Percentiles rank a stretch among this genome's conserved stretches.
These are phyloP conservation scores for Hericium coralloides DNA, from an alignment of 768 basidiomycete species.

Conservation along the genomic window DNA sequence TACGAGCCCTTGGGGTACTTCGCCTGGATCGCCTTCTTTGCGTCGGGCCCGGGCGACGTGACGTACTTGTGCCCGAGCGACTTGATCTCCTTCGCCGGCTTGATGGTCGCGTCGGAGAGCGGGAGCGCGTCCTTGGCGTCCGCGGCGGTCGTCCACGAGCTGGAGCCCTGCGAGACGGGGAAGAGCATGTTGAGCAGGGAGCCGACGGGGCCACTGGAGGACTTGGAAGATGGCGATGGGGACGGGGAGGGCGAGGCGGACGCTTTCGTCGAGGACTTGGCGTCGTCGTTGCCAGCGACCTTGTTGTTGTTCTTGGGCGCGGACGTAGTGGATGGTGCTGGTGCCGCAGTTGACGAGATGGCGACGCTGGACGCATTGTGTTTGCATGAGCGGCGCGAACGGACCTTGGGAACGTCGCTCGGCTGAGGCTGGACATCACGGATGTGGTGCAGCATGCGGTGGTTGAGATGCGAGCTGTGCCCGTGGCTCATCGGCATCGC, in stretches of 20 bases:
- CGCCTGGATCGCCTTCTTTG: slow-evolving; percentile 16
- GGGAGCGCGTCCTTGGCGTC: slow-evolving; percentile 15
- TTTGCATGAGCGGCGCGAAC: not conserved
- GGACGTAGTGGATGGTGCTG: too few species aligned
- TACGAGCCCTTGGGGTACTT: slow-evolving; percentile 39
- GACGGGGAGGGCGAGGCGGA: not conserved
- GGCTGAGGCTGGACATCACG: too few species aligned
- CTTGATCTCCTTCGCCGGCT: slow-evolving; percentile 15
- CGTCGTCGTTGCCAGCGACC: not conserved
- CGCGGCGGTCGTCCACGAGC: slow-evolving; percentile 20
- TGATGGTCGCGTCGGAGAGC: slow-evolving; percentile 19
- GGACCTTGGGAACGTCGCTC: not conserved
- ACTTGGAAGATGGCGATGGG: not conserved
- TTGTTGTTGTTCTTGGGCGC: not conserved
- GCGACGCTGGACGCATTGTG: not conserved
- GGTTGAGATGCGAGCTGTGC: not conserved
- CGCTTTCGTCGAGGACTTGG: not conserved
- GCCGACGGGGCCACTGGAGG: not conserved
- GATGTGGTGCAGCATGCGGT: not conserved
- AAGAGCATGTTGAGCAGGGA: slow-evolving; percentile 14
- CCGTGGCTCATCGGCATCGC: not conserved
- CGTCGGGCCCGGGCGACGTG: slow-evolving; percentile 17
- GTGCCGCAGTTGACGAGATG: not conserved
- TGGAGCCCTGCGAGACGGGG: slow-evolving; percentile 14
- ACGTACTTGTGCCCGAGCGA: slow-evolving; percentile 19